Evolutionary conservation across 1,139 yeast species (phyloP), one percentile per base, ranked within the genome.

Genomic region (Yamadazyma conglobata): DNA sequence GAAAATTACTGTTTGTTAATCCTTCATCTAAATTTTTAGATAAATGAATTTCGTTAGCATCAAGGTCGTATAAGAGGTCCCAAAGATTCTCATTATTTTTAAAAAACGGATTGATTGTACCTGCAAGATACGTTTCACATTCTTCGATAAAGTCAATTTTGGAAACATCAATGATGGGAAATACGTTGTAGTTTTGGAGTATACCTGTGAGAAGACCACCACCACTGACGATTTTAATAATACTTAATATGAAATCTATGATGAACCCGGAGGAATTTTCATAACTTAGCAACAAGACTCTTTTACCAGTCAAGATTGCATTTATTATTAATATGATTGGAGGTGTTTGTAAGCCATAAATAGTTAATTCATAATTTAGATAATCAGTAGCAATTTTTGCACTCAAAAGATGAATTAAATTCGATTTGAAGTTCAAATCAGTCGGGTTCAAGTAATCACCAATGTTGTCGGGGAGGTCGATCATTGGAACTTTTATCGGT

Each of bases 41-140:
- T 18, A 69, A 36, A 15, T 42, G 60, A 43, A 60, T 60, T 55
- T 69, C 39, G 49, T 56, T 71, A 30, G 54, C 43, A 42, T 78
- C 83, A 38, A 77, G 54, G 47, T 78, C 82, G 38, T 76, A 72
- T 31, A 78, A 51, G 13, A 78, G 52, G 46, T 78, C 85, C 81
- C 82, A 78, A 25, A 67, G 45, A 34, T 60, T 62, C 24, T 77
- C 77, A 44, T 76, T 79, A 30, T 63, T 56, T 40, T 74, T 76
- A 57, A 78, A 78, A 33, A 80, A 77, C 9, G 83, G 82, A 51
- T 79, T 78, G 41, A 78, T 77, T 28, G 80, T 79, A 8, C 85
- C 85, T 4, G 84, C 85, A 46, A 78, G 60, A 50, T 58, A 78
- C 15, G 78, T 75, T 12, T 65, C 70, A 38, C 78, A 71, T 36